Base-by-base conservation (phyloP, 306 rosid species). In the Sesbania bispinosa region DNA sequence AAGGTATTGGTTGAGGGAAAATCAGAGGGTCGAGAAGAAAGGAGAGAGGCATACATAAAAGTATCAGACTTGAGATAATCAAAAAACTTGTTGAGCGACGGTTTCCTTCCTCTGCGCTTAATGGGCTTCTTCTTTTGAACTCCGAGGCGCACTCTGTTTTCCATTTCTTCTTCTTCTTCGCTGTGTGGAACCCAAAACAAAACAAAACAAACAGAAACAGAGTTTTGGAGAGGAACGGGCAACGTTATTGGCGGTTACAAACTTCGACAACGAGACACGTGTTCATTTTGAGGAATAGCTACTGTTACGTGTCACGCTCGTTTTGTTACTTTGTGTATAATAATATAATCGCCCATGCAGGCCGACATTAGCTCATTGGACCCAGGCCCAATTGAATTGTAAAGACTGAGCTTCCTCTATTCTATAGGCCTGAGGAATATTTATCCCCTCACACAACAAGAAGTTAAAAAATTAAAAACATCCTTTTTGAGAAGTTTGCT, bases 31-130 rank as follows among this genome's bases (percentile, higher is more conserved):
- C 29, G 59, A 30, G 79, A 62, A 53, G 88, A 86, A 23, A 83
- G 26, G 0, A 88, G 62, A 73, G 93, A 88, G 58, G 92, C 93
- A 80, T 85, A 93, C 79, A 84, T 65, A 87, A 73, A 85, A 23
- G 74, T 76, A 54, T 93, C 90, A 14, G 83, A 80, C 7, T 57
- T 81, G 29, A 93, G 89, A 85, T 82, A 88, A 73, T 84, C 79
- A 0, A 76, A 20, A 8, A 90, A 47, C 61, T 62, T 84, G 43
- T 71, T 62, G 29, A 88, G 66, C 24, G 63, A 14, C 46, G 65
- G 71, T 74, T 85, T 90, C 74, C 55, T 85, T 24, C 59, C 73
- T 6, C 62, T 66, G 4, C 76, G 84, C 71, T 83, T 88, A 0
- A 20, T 47, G 53, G 76, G 66, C 35, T 62, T 79, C 47, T 59